Evolutionary conservation across 306 rosid genomes (phyloP), one percentile per base, ranked within the genome.

Genomic region (Sindora glabra): DNA sequence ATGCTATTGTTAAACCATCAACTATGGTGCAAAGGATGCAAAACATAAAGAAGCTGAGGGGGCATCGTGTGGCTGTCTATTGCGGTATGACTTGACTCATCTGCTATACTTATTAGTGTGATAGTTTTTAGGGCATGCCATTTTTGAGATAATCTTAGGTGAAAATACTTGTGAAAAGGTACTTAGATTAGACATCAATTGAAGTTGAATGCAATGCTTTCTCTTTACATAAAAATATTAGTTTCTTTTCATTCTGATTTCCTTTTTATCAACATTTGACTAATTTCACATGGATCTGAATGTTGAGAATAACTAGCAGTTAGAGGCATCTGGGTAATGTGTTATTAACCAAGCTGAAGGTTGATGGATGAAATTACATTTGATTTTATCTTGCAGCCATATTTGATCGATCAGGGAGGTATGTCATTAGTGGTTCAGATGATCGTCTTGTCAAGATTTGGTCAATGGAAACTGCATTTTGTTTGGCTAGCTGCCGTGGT

Each of bases 381-480:
- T 24, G 17, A 37, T 77, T 59, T 67, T 73, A 29, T 81, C 60
- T 57, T 72, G 91, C 81, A 89, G 97, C 97, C 77, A 89, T 89
- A 74, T 83, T 89, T 66, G 97, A 89, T 77, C 83, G 89, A 64
- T 83, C 77, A 3, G 97, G 97, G 59, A 81, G 97, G 69, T 83
- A 86, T 83, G 91, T 89, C 66, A 86, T 89, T 62, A 89, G 91
- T 45, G 97, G 95, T 60, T 83, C 97, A 0, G 97, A 89, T 71
- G 97, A 89, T 55, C 95, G 95, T 29, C 95, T 89, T 73, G 97
- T 89, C 78, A 89, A 89, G 78, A 79, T 89, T 70, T 89, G 97
- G 97, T 89, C 97, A 55, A 89, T 83, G 91, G 97, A 89, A 77
- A 89, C 97, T 51, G 97, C 97, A 37, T 84, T 86, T 58, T 89